Base-by-base conservation (phyloP, 306 rosid species). In the Cucumis cinereus region DNA sequence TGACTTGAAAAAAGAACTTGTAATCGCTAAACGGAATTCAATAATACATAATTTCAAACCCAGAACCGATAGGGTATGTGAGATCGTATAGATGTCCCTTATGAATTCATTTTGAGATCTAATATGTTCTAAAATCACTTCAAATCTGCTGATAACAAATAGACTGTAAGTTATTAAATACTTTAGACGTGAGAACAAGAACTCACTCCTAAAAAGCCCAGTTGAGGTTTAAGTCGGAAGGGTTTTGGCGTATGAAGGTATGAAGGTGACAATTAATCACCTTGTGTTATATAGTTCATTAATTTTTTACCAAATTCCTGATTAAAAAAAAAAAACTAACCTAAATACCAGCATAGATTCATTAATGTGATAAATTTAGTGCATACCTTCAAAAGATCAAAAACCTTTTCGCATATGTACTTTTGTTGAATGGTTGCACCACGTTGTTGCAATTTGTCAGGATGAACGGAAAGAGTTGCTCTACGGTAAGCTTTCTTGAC, bases 381-480 rank as follows among this genome's bases (percentile, higher is more conserved):
- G 73, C 92, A 40, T 79, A 91, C 98, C 98, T 93, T 88, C 58
- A 93, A 85, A 80, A 93, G 98, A 90, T 93, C 97, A 63, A 91
- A 93, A 86, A 91, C 98, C 88, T 93, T 93, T 83, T 93, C 98
- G 67, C 97, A 93, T 33, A 72, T 81, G 88, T 90, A 88, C 84
- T 91, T 93, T 60, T 93, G 98, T 81, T 90, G 96, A 77, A 90
- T 89, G 88, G 85, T 91, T 47, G 97, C 98, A 19, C 98, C 96
- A 28, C 98, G 89, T 85, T 93, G 98, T 83, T 93, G 98, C 83
- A 93, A 76, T 81, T 90, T 93, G 89, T 93, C 98, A 20, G 97
- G 98, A 82, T 93, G 98, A 78, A 93, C 97, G 43, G 64, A 90
- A 71, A 91, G 97, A 68, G 98, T 92, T 41, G 97, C 96, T 85